Percentiles rank a stretch among this genome's conserved stretches.
phyloP scores from a whole-genome alignment of 371 early-diverging fungal genomes.

The Mucor plumbeus region DNA sequence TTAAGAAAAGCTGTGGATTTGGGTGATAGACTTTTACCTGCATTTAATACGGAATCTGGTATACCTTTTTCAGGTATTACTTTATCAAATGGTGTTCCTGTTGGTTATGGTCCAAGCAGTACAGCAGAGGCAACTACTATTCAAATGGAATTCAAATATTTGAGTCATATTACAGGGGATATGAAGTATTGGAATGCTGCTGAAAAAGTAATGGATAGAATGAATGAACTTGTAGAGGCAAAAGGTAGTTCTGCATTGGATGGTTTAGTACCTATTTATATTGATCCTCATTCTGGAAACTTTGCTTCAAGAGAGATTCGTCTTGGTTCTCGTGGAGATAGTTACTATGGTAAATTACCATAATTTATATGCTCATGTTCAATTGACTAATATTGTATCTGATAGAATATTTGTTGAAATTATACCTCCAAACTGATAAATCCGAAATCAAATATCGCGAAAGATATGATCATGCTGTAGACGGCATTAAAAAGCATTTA shows the following conservation, averaged over 20 bases:
- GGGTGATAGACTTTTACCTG: conserved; percentile 77
- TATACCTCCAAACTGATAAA: conserved; percentile 76
- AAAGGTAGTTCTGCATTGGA: conserved; percentile 51
- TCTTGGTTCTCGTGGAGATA: conserved; percentile 87
- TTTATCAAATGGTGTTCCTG: conserved; percentile 47
- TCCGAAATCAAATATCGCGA: conserved; percentile 67
- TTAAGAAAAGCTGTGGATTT: conserved; percentile 80
- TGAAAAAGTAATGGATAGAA: conserved; percentile 67
- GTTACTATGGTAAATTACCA: conserved; percentile 77
- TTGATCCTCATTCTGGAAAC: conserved; percentile 52
- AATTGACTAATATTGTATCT: not conserved
- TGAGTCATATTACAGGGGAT: conserved; percentile 79
- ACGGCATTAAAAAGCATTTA: conserved; percentile 76
- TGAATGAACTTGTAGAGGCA: conserved; percentile 49
- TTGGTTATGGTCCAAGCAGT: conserved; percentile 55
- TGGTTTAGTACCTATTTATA: conserved; percentile 80
- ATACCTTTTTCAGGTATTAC: conserved; percentile 81
- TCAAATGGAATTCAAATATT: conserved; percentile 87
- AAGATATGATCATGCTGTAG: conserved; percentile 74
- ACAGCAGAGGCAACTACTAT: conserved; percentile 90
- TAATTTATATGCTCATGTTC: not conserved
- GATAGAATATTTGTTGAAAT: conserved; percentile 89
- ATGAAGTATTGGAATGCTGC: conserved; percentile 72
- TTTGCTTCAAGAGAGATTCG: conserved; percentile 63
- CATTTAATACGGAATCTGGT: conserved; percentile 76